Conservation (phyloP, 2,329 filamentous ascomycete genomes). For the Cladosporium oxysporum region DNA sequence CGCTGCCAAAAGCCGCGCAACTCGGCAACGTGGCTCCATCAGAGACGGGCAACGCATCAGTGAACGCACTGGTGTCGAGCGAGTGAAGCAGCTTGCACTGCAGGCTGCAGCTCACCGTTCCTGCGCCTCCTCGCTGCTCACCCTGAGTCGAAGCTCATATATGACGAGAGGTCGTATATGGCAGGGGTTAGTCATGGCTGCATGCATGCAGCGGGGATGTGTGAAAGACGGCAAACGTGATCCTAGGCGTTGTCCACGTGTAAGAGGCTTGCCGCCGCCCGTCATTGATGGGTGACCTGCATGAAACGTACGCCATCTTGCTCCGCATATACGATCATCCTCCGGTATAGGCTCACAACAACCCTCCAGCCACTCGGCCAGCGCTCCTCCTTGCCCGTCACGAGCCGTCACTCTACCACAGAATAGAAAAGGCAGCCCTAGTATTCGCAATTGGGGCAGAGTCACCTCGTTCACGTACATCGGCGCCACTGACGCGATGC, state of each 20-base stretch:
- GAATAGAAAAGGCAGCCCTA: not conserved
- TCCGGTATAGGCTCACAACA: not conserved
- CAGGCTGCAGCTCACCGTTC: conserved; percentile 8
- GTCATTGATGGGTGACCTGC: conserved; percentile 11
- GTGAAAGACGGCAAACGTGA: conserved; percentile 1
- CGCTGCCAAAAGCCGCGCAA: conserved; percentile 3
- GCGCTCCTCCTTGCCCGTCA: not conserved
- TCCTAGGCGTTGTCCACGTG: conserved; percentile 12
- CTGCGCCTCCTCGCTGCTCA: conserved; percentile 2
- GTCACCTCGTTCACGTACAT: not conserved
- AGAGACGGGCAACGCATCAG: conserved; percentile 1
- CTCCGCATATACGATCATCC: conserved; percentile 10
- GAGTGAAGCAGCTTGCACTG: not conserved
- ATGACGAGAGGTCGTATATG: conserved; percentile 6
- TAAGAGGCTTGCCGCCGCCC: conserved; percentile 12
- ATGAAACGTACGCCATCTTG: conserved; percentile 11
- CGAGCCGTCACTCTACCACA: not conserved
- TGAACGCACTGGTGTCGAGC: not conserved
- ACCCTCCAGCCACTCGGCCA: not conserved
- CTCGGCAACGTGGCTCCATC: conserved; percentile 5
- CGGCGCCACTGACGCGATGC: conserved; percentile 7
- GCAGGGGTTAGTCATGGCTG: conserved; percentile 8
- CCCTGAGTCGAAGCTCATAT: not conserved
- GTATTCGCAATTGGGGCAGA: not conserved
- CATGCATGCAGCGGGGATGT: conserved; percentile 12